Evolutionary conservation across 768 basidiomycete genomes (phyloP).

Genomic region (Lactifluus echinatus): DNA sequence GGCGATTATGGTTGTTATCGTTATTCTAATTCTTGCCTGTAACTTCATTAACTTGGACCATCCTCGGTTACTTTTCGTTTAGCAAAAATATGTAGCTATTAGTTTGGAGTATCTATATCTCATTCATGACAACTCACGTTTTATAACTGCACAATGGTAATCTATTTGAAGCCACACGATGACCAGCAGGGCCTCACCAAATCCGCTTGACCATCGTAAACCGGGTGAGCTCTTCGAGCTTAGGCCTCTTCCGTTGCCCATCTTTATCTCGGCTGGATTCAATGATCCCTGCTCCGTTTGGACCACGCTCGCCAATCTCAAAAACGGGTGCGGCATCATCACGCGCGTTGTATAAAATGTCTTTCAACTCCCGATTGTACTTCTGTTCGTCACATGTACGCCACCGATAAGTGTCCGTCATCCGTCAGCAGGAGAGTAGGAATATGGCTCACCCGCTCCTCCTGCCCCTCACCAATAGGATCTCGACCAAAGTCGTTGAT

Average conservation of each 20-base stretch:
- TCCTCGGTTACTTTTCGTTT: neutral
- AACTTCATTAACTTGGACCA: neutral
- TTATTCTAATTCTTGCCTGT: neutral
- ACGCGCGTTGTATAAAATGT: conserved; percentile 52
- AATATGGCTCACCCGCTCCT: conserved; percentile 57
- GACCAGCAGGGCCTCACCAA: conserved; percentile 36
- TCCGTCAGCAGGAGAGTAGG: neutral
- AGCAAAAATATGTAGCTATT: neutral
- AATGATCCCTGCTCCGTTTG: conserved; percentile 14
- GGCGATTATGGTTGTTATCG: conserved; percentile 3
- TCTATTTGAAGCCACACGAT: neutral
- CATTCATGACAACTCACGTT: conserved; percentile 1
- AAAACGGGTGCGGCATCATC: conserved; percentile 62
- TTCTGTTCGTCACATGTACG: conserved; percentile 33
- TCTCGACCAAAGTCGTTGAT: conserved; percentile 87
- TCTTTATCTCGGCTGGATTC: conserved; percentile 9
- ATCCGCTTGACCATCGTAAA: conserved; percentile 97
- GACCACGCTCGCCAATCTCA: conserved; percentile 59
- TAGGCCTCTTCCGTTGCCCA: conserved; percentile 45
- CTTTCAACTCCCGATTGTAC: conserved; percentile 78
- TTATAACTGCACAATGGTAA: neutral
- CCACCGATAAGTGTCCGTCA: neutral
- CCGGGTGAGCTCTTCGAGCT: conserved; percentile 81
- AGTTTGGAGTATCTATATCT: neutral
- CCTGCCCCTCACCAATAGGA: conserved; percentile 83